Conservation (phyloP, 202 grass and related monocot genomes). For the Musa balbisiana region DNA sequence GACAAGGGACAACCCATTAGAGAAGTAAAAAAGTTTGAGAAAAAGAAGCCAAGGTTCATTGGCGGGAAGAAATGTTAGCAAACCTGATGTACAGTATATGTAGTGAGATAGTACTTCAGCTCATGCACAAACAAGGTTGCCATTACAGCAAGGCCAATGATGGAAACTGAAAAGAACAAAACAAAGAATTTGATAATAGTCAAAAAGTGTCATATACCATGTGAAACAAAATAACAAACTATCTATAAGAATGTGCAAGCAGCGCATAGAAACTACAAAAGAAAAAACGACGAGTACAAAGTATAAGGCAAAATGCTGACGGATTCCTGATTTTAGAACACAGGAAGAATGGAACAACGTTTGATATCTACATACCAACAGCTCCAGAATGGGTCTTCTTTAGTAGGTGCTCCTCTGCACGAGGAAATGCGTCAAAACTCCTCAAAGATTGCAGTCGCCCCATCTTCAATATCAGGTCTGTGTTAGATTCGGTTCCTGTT, state of each 20-base stretch:
- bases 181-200: neutral
- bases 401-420: slow-evolving; percentile 81
- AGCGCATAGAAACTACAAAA: slow-evolving; percentile 8
- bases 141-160: slow-evolving; percentile 79
- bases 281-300: neutral
- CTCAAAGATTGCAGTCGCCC: slow-evolving; percentile 63
- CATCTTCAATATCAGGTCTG: slow-evolving; percentile 28
- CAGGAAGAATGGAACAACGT: neutral
- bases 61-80: neutral
- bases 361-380: slow-evolving; percentile 39
- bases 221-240: too few relatives aligned
- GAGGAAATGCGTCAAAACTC: slow-evolving; percentile 92
- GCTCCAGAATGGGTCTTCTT: slow-evolving; percentile 90
- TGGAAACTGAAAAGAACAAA: slow-evolving; percentile 43
- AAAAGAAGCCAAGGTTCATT: neutral
- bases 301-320: neutral
- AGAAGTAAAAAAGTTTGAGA: neutral
- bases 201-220: neutral
- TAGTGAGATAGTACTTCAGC: slow-evolving; percentile 88
- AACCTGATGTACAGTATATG: slow-evolving; percentile 85
- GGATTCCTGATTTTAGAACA: neutral
- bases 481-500: neutral
- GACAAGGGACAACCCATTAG: neutral
- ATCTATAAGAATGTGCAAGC: neutral
- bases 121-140: slow-evolving; percentile 71